phyloP scores from a whole-genome alignment of 1,284 basidiomycete species.

The Taiwanofungus camphoratus region DNA sequence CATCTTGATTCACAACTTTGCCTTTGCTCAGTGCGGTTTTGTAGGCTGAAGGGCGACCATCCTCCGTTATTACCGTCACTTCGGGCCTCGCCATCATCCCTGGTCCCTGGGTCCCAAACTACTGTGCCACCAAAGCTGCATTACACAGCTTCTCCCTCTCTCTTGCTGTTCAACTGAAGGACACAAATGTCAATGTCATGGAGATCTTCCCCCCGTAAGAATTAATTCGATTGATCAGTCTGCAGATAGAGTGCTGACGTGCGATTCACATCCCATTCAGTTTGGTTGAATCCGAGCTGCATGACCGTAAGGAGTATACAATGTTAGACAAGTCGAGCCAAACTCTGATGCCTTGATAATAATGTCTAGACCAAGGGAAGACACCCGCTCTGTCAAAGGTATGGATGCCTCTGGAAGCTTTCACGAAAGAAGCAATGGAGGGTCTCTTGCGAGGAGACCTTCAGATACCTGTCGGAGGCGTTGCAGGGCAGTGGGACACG shows the following conservation, averaged over 20 bases:
- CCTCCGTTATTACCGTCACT: slow-evolving; percentile 48
- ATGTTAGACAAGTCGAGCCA: background rate
- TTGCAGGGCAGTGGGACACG: slow-evolving; percentile 20
- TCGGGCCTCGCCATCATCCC: slow-evolving; percentile 48
- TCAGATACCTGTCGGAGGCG: slow-evolving; percentile 32
- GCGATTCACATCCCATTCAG: slow-evolving; percentile 23
- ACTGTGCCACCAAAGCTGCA: slow-evolving; percentile 59
- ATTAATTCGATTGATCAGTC: background rate
- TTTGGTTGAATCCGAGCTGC: slow-evolving; percentile 59
- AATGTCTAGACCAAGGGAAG: slow-evolving; percentile 42
- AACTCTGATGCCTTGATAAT: background rate
- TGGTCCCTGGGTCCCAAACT: slow-evolving; percentile 38
- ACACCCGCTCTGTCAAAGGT: slow-evolving; percentile 41
- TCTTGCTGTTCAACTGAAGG: slow-evolving; percentile 41
- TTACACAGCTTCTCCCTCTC: slow-evolving; percentile 50
- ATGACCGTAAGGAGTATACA: slow-evolving; percentile 46
- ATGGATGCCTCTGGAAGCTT: slow-evolving; percentile 58
- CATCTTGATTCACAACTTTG: background rate
- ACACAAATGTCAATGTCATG: slow-evolving; percentile 48
- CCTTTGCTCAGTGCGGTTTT: background rate
- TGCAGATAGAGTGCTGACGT: slow-evolving; percentile 1
- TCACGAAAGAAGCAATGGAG: slow-evolving; percentile 39
- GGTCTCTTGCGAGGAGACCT: slow-evolving; percentile 42
- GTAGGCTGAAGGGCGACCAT: slow-evolving; percentile 38
- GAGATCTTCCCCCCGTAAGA: slow-evolving; percentile 60